These are phyloP conservation scores for Cunninghamia lanceolata DNA, from an alignment of 75 land plant genomes.

Conservation along the genomic window DNA sequence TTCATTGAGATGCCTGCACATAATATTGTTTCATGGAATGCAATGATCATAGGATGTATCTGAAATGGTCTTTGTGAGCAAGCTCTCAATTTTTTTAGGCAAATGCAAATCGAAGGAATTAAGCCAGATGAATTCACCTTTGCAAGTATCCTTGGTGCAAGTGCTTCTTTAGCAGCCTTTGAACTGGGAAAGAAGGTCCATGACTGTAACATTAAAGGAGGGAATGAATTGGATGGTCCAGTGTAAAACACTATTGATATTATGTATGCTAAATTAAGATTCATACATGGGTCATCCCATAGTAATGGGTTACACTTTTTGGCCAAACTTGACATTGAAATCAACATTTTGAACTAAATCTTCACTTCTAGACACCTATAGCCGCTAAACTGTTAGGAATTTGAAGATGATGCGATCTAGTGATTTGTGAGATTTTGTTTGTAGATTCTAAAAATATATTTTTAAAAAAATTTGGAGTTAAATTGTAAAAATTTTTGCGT, in stretches of 20 bases:
- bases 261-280: conserved; percentile 30
- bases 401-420: too few relatives aligned
- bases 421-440: too few relatives aligned
- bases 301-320: too few relatives aligned
- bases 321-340: too few relatives aligned
- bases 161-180: conserved; percentile 15
- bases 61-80: conserved; percentile 46
- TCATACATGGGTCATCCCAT: too few relatives aligned
- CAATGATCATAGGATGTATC: conserved; percentile 56
- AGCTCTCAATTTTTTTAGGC: conserved; percentile 39
- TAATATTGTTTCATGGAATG: conserved; percentile 62
- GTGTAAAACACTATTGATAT: conserved; percentile 24
- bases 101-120: background rate
- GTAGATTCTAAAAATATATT: too few relatives aligned
- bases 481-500: too few relatives aligned
- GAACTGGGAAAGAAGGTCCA: conserved; percentile 22
- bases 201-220: conserved; percentile 2
- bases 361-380: too few relatives aligned
- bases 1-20: conserved; percentile 42
- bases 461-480: too few relatives aligned
- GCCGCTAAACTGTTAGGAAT: too few relatives aligned
- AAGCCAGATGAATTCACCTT: conserved; percentile 15
- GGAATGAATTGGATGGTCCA: conserved; percentile 3
- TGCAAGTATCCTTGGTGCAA: conserved; percentile 26
- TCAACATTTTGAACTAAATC: too few relatives aligned